A percentile compares a stretch with the other conserved stretches of the same genome.
Conservation (phyloP, 495 filamentous ascomycete genomes). For the Penicillium steckii region DNA sequence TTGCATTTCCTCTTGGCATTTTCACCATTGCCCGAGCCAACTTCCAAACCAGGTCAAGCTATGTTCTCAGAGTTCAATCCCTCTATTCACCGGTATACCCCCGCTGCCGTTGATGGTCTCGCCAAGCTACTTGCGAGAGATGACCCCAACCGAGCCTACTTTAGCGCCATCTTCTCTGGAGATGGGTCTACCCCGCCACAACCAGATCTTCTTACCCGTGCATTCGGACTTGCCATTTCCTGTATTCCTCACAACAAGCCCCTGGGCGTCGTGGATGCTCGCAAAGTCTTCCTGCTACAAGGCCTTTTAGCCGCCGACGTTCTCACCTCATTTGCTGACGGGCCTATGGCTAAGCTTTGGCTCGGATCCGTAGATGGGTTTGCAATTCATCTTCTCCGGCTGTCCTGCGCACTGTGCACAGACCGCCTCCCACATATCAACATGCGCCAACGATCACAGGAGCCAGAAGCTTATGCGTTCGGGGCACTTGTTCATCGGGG, state of each 20-base stretch:
- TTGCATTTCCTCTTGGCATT: constrained; percentile 90
- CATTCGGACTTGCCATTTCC: constrained; percentile 85
- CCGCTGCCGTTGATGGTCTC: constrained; percentile 81
- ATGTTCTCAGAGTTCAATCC: constrained; percentile 83
- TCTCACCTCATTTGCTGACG: constrained; percentile 70
- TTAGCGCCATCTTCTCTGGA: constrained; percentile 72
- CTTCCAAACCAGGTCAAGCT: constrained; percentile 50
- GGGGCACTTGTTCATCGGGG: constrained; percentile 65
- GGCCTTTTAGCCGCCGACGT: constrained; percentile 91
- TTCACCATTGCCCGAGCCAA: constrained; percentile 67
- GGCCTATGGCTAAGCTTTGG: constrained; percentile 73
- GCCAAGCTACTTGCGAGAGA: constrained; percentile 92
- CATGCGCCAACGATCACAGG: constrained; percentile 36
- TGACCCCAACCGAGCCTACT: constrained; percentile 85
- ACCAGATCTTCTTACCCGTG: constrained; percentile 80
- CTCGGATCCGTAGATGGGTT: constrained; percentile 83
- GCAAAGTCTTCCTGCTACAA: constrained; percentile 86
- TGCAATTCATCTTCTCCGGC: constrained; percentile 69
- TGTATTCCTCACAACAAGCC: constrained; percentile 71
- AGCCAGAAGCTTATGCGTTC: constrained; percentile 47
- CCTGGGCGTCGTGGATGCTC: constrained; percentile 67
- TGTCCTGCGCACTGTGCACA: constrained; percentile 67
- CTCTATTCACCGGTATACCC: constrained; percentile 79
- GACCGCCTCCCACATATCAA: constrained; percentile 48
- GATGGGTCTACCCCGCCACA: constrained; percentile 61